phyloP scores from a whole-genome alignment of 2,329 filamentous ascomycete genomes.

The Harringtonia aguacate region DNA sequence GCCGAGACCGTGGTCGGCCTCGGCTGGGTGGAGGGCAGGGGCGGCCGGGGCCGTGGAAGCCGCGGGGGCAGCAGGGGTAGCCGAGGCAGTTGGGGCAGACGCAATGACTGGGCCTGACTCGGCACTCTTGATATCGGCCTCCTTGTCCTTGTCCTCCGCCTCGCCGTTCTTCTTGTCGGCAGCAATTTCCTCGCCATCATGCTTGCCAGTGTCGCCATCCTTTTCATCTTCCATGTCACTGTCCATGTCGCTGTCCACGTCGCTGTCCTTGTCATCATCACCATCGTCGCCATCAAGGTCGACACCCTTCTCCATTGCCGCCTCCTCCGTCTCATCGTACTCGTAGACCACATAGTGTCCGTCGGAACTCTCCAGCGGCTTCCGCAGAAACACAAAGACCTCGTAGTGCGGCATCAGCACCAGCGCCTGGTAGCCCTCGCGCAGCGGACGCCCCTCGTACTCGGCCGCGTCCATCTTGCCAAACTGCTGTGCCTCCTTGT shows the following conservation, averaged over 20 bases:
- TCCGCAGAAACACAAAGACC: slow-evolving; percentile 9
- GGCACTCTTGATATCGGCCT: neutral
- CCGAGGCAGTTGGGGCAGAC: no score
- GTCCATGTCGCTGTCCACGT: neutral
- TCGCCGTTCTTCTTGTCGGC: neutral
- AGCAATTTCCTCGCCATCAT: neutral
- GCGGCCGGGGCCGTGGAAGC: neutral
- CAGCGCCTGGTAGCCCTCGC: neutral
- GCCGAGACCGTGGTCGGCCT: neutral
- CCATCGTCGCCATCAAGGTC: neutral
- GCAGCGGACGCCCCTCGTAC: slow-evolving; percentile 3
- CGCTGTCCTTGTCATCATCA: neutral
- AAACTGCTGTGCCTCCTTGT: slow-evolving; percentile 7
- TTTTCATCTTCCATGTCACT: neutral
- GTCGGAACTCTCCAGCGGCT: neutral
- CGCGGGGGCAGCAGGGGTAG: neutral
- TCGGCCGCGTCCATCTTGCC: slow-evolving; percentile 5
- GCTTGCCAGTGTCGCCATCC: neutral
- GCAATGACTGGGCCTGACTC: no score
- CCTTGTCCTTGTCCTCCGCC: neutral
- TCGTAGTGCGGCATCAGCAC: slow-evolving; percentile 6
- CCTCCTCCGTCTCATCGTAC: neutral
- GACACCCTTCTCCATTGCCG: neutral
- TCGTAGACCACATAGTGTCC: slow-evolving; percentile 1
- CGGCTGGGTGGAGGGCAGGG: neutral